Conservation (phyloP, 441 rosid species). For the Metrosideros polymorpha region DNA sequence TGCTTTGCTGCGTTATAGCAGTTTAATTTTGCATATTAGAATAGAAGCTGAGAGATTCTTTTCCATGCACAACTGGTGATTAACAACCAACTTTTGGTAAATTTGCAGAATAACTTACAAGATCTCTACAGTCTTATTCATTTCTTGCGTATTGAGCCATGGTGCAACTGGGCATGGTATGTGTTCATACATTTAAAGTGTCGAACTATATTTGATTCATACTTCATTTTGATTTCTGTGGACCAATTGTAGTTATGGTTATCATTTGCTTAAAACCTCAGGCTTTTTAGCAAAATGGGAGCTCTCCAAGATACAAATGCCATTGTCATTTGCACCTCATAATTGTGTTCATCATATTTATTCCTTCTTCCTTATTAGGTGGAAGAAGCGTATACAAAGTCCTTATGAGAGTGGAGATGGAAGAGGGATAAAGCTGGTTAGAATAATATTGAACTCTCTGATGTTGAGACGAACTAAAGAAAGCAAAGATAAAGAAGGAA, state of each 20-base stretch:
- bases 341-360: background rate
- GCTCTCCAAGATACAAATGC: background rate
- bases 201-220: background rate
- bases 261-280: background rate
- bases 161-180: slow-evolving; percentile 76
- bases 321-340: background rate
- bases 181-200: background rate
- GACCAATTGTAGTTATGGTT: background rate
- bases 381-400: slow-evolving; percentile 58
- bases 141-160: slow-evolving; percentile 73
- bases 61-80: background rate
- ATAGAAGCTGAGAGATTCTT: background rate
- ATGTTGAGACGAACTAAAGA: slow-evolving; percentile 77
- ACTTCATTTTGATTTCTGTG: background rate
- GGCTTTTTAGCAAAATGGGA: background rate
- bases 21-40: background rate
- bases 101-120: slow-evolving; percentile 54
- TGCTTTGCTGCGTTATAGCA: background rate
- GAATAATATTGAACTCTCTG: slow-evolving; percentile 55
- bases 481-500: slow-evolving; percentile 51
- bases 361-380: slow-evolving; percentile 23
- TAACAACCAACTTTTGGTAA: background rate
- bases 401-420: slow-evolving; percentile 65
- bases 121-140: slow-evolving; percentile 64
- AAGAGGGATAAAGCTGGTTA: slow-evolving; percentile 46